phyloP scores from a whole-genome alignment of 192 early-diverging fungal species.

The Coemansia sp. region DNA sequence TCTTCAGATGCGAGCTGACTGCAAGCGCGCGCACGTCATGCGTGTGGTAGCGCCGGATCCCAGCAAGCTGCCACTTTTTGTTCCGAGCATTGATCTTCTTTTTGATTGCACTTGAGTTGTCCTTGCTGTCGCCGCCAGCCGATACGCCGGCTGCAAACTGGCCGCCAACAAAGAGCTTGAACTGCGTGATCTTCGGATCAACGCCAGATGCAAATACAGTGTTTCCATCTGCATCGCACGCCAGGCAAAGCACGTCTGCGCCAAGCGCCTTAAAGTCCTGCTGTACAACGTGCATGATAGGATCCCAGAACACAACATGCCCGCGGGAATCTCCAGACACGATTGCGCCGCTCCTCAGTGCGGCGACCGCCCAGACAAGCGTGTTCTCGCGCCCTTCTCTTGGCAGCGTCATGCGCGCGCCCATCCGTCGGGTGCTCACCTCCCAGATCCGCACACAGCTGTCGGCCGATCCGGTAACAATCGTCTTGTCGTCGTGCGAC shows the following conservation, averaged over 20 bases:
- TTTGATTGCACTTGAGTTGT: neutral
- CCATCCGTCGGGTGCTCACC: slow-evolving; percentile 56
- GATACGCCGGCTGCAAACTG: neutral
- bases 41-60: slow-evolving; percentile 86
- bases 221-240: slow-evolving; percentile 62
- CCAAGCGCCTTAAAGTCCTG: slow-evolving; percentile 75
- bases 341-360: slow-evolving; percentile 71
- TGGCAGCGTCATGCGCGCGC: slow-evolving; percentile 77
- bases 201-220: slow-evolving; percentile 88
- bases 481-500: slow-evolving; percentile 67
- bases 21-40: slow-evolving; percentile 93
- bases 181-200: slow-evolving; percentile 83
- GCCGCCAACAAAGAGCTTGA: slow-evolving; percentile 52
- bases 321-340: slow-evolving; percentile 92
- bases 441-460: slow-evolving; percentile 76
- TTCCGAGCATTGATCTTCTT: slow-evolving; percentile 12
- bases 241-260: slow-evolving; percentile 89
- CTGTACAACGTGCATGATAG: slow-evolving; percentile 63
- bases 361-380: slow-evolving; percentile 84
- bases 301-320: slow-evolving; percentile 89
- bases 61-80: slow-evolving; percentile 78
- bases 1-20: slow-evolving; percentile 67
- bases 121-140: neutral
- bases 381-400: slow-evolving; percentile 72
- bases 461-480: slow-evolving; percentile 85